Percentiles rank a stretch among this genome's conserved stretches.
These are phyloP conservation scores for Omphalotus guepiniiformis DNA, from an alignment of 768 basidiomycete species.

Conservation along the genomic window DNA sequence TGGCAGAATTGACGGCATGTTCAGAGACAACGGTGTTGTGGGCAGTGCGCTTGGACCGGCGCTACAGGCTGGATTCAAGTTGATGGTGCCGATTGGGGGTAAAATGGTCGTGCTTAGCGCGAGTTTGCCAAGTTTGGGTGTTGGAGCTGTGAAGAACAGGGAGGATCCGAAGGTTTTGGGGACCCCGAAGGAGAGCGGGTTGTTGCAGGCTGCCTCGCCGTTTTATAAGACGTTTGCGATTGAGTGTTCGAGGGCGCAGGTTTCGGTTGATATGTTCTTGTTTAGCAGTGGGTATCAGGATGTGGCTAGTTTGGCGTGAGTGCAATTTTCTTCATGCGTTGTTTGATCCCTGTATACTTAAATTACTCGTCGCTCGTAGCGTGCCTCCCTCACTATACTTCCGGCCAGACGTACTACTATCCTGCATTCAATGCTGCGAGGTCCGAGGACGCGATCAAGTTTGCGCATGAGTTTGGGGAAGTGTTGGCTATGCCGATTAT, in stretches of 20 bases:
- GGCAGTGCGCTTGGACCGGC: conserved; percentile 95
- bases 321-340: neutral
- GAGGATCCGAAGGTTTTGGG: conserved; percentile 97
- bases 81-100: conserved; percentile 89
- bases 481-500: conserved; percentile 92
- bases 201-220: conserved; percentile 88
- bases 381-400: conserved; percentile 93
- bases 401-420: conserved; percentile 97
- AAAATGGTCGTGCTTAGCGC: conserved; percentile 89
- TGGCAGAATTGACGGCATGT: conserved; percentile 89
- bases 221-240: conserved; percentile 99
- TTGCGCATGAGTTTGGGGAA: conserved; percentile 95
- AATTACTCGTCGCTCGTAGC: conserved; percentile 38
- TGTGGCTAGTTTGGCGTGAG: conserved; percentile 86
- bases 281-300: conserved; percentile 94
- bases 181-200: conserved; percentile 90
- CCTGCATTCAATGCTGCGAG: conserved; percentile 95
- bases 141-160: conserved; percentile 90
- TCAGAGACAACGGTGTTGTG: conserved; percentile 90
- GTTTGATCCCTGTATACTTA: neutral
- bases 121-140: conserved; percentile 81
- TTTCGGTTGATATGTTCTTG: conserved; percentile 99
- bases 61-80: conserved; percentile 91
- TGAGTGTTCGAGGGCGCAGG: conserved; percentile 94
- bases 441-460: conserved; percentile 95